Conservation (phyloP, 2,329 filamentous ascomycete genomes). For the Scedosporium aurantiacum region DNA sequence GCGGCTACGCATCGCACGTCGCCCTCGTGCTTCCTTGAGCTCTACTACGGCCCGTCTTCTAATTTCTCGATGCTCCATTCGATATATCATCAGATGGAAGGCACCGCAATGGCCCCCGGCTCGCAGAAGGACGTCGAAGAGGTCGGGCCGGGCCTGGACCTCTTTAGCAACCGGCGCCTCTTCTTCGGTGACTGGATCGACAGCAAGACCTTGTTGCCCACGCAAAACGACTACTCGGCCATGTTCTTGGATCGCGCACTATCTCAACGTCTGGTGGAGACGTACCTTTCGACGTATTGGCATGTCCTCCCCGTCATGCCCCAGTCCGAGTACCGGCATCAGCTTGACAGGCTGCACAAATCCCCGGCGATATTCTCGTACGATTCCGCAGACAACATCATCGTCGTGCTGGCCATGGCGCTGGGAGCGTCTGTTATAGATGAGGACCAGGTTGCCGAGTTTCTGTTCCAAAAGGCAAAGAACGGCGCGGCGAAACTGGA, state of each 20-base stretch:
- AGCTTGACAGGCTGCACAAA: constrained; percentile 23
- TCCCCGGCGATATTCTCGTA: constrained; percentile 18
- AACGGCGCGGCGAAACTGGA: constrained; percentile 24
- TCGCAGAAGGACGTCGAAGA: constrained; percentile 18
- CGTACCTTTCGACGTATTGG: constrained; percentile 29
- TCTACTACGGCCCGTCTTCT: constrained; percentile 35
- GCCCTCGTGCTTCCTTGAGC: constrained; percentile 29
- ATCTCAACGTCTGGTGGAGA: constrained; percentile 25
- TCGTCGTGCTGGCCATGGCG: constrained; percentile 25
- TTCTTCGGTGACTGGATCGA: constrained; percentile 25
- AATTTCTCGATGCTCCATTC: constrained; percentile 30
- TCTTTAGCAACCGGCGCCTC: constrained; percentile 18
- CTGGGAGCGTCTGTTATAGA: constrained; percentile 25
- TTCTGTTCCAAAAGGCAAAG: constrained; percentile 31
- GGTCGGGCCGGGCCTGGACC: constrained; percentile 19
- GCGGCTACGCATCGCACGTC: constrained; percentile 33
- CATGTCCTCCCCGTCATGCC: constrained; percentile 23
- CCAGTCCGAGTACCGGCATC: constrained; percentile 22
- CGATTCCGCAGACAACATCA: constrained; percentile 24
- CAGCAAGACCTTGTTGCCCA: constrained; percentile 16
- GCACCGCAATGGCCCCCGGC: constrained; percentile 14
- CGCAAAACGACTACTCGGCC: constrained; percentile 14
- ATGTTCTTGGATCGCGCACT: constrained; percentile 27
- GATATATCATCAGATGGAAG: constrained; percentile 21
- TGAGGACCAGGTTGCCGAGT: constrained; percentile 26